These are phyloP conservation scores for Colletotrichum lupini DNA, from an alignment of 2,329 filamentous ascomycete genomes.

Conservation along the genomic window DNA sequence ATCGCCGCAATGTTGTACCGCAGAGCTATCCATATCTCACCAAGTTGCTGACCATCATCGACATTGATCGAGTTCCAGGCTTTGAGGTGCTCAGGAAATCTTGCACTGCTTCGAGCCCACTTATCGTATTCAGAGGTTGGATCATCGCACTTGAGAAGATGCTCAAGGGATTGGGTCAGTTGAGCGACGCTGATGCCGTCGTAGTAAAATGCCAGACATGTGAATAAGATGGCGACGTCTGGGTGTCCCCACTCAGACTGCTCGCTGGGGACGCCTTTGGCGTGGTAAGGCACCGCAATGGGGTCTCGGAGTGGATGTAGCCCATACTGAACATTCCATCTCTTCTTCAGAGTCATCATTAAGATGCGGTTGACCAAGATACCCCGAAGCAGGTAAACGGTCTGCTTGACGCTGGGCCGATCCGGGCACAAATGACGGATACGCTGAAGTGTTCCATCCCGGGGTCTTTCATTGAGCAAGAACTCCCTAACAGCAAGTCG, in stretches of 20 bases:
- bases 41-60: conserved; percentile 63
- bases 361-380: conserved; percentile 71
- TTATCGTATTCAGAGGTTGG: conserved; percentile 66
- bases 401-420: conserved; percentile 43
- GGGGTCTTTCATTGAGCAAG: conserved; percentile 42
- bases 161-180: conserved; percentile 59
- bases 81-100: conserved; percentile 56
- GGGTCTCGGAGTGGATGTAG: conserved; percentile 64
- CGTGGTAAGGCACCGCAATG: conserved; percentile 74
- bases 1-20: conserved; percentile 61
- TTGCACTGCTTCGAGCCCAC: conserved; percentile 53
- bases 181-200: conserved; percentile 62
- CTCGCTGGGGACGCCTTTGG: conserved; percentile 72
- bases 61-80: conserved; percentile 69
- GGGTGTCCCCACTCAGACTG: conserved; percentile 76
- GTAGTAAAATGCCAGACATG: conserved; percentile 76
- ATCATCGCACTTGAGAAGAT: conserved; percentile 66
- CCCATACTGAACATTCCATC: conserved; percentile 76
- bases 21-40: conserved; percentile 61
- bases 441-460: conserved; percentile 36
- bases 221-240: conserved; percentile 73
- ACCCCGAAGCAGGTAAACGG: conserved; percentile 69
- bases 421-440: conserved; percentile 45
- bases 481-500: conserved; percentile 40
- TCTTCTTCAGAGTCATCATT: conserved; percentile 67